Evolutionary conservation across 176 grass and related monocot genomes (phyloP), one percentile per base, ranked within the genome.

Genomic region (Elaeis guineensis): DNA sequence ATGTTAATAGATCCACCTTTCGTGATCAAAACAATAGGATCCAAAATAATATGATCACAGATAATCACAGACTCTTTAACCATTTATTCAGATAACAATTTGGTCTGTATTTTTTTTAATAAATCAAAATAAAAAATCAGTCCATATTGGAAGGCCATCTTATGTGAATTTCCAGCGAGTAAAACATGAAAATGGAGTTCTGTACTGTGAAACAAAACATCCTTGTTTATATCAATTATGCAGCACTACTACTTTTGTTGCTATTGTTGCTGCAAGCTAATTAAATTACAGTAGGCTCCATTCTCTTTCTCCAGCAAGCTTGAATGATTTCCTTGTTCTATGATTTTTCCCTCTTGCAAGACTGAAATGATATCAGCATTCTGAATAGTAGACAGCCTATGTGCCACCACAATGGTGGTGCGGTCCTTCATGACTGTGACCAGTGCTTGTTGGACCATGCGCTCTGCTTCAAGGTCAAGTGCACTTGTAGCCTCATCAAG

Each of bases 401-500:
- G 93, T 16, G 93, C 93, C 54, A 97, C 93, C 76, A 91, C 76
- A 15, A 97, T 69, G 3, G 86, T 97, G 18, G 92, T 97, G 52
- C 87, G 93, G 81, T 77, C 80, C 78, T 73, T 91, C 93, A 97
- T 97, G 57, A 91, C 84, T 30, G 73, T 49, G 57, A 91, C 87
- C 23, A 97, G 78, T 24, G 93, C 93, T 50, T 76, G 81, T 75
- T 97, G 93, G 50, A 97, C 93, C 2, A 97, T 78, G 29, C 86
- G 83, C 80, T 90, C 86, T 2, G 91, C 90, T 69, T 96, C 91
- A 5, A 90, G 75, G 58, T 96, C 91, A 6, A 96, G 84, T 3
- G 91, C 91, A 66, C 91, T 96, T 0, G 91, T 96, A 14, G 91
- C 91, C 80, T 96, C 91, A 63, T 96, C 91, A 6, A 96, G 79